Base-by-base conservation (phyloP, 208 protist genomes). In the Trypanosoma lewisi region DNA sequence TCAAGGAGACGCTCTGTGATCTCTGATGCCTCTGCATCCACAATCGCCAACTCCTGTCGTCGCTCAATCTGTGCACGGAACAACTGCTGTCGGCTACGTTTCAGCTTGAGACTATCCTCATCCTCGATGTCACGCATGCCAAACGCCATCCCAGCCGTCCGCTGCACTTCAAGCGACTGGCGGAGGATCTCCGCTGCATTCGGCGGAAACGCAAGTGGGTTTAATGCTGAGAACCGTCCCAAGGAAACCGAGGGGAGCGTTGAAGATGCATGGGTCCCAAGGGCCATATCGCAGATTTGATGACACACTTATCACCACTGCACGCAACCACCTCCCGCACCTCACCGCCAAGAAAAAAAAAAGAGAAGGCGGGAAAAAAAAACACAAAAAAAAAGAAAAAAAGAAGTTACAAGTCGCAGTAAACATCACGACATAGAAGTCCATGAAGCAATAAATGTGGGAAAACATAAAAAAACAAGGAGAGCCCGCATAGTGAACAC, bases 151-250 rank as follows among this genome's bases (percentile, higher is more conserved):
- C 51, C 48, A n/a, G 53, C 49, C 61, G 54, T 53, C 14, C 64
- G 64, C 61, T 94, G 83, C 11, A 75, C 62, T 17, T 82, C 73
- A 23, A 94, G 56, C 47, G 74, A 77, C n/a, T 76, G 58, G 16
- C 63, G 67, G 0, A 94, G 73, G 37, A 91, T 67, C 0, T 45
- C 45, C 5, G 55, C 71, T 6, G 77, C 76, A 27, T 83, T 77
- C 19, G 75, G 69, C 0, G 82, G 81, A 50, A 59, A 82, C 45
- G 14, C 60, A 30, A 65, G 44, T n/a, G 39, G 36, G 56, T 41
- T 48, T 21, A 52, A 55, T 48, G 16, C 12, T 23, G 33, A 27
- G 28, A 16, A 4, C 27, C 17, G n/a, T 23, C 28, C 44, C 17
- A 27, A 1, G 16, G 37, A 14, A 23, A 47, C 27, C n/a, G 34